Evolutionary conservation across 2,329 filamentous ascomycete species (phyloP).

Genomic region (Beauveria caledonica): DNA sequence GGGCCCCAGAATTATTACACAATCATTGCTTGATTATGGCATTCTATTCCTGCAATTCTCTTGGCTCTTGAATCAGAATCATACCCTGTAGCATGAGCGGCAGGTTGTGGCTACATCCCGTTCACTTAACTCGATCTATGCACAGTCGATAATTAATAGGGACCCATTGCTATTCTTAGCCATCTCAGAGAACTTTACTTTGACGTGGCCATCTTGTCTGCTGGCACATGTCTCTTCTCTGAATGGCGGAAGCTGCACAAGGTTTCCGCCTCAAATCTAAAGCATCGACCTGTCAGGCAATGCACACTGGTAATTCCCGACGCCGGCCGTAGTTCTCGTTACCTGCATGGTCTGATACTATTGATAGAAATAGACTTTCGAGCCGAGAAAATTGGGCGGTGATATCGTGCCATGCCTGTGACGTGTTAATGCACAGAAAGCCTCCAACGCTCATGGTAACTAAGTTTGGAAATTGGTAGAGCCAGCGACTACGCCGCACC

Average conservation of each 20-base stretch:
- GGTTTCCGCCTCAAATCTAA: no score
- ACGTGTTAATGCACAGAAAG: not conserved
- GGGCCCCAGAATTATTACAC: no score
- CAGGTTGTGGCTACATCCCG: not conserved
- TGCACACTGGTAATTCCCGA: no score
- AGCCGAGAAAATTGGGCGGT: not conserved
- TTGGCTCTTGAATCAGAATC: no score
- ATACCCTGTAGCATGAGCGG: no score
- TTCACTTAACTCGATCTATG: not conserved
- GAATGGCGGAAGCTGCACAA: not conserved
- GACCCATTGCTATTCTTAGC: not conserved
- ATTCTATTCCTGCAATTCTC: no score
- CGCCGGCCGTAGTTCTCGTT: no score
- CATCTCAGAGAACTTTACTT: not conserved
- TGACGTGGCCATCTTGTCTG: not conserved
- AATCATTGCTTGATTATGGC: no score
- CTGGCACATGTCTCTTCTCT: not conserved
- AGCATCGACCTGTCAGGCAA: no score
- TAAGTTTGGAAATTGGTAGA: not conserved
- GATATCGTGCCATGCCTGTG: not conserved
- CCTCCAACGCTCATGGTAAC: not conserved
- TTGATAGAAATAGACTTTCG: no score
- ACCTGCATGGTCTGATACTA: no score
- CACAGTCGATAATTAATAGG: not conserved
- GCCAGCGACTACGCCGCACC: not conserved